Base-by-base conservation (phyloP, 192 early-diverging fungal genomes). In the Umbelopsis sp. region DNA sequence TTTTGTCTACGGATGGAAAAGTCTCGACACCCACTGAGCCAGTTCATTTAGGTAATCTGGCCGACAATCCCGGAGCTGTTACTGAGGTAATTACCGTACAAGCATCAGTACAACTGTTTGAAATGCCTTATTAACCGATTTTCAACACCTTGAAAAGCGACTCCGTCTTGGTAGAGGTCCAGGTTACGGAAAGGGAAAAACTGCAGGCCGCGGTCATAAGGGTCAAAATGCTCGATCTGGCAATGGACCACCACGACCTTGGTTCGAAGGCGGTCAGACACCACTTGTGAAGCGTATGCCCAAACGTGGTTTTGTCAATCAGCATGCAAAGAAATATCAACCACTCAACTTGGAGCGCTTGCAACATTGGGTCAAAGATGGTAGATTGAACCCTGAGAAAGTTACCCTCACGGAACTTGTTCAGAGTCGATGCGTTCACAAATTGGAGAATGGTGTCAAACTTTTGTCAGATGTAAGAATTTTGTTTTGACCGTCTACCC, bases 231-330 rank as follows among this genome's bases (percentile, higher is more conserved):
- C 92, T 25, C 89, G 94, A 10, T 74, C 88, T 8, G 87, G 91
- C 66, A 94, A 92, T 58, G 78, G 87, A 64, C 86, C 90, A 50
- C 94, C 95, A 20, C 81, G 85, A 21, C 92, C 91, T 3, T 92
- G 88, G 21, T 98, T 95, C 72, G 94, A 97, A 78, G 97, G 97
- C 71, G 97, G 97, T 33, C 95, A 97, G 74, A 94, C 91, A 18
- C 92, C 94, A 50, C 71, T 97, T 48, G 86, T 88, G 23, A 87
- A 87, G 49, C 86, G 88, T 33, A 89, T 97, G 48, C 95, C 95
- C 3, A 94, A 96, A 79, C 87, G 92, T 68, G 95, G 95, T 61
- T 93, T 93, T 75, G 84, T 84, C 72, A 93, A 91, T 77, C 71
- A 77, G 81, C 73, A 83, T 27, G 76, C 76, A 70, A 89, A 90